A percentile compares a stretch with the other conserved stretches of the same genome.
Evolutionary conservation across 176 grass and related monocot species (phyloP).

Genomic region (Musa troglodytarum): DNA sequence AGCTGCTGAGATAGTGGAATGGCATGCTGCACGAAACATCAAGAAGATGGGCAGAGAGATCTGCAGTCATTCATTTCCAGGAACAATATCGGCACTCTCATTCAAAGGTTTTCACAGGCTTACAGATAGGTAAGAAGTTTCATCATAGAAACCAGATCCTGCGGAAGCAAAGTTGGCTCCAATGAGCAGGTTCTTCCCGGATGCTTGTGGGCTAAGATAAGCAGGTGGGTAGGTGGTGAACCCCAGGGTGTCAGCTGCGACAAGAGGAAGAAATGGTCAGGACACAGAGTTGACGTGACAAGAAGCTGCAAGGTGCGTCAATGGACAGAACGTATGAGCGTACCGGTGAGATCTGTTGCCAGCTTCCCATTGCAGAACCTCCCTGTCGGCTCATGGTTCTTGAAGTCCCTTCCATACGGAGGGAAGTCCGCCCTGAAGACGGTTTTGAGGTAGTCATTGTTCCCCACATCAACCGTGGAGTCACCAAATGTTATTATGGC

Average conservation of each 20-base stretch:
- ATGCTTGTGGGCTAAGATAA: conserved; percentile 76
- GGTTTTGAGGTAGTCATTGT: conserved; percentile 83
- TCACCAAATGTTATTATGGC: conserved; percentile 76
- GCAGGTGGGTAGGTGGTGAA: conserved; percentile 63
- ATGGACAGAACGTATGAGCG: neutral
- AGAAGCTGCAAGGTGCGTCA: neutral
- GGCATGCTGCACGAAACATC: conserved; percentile 35
- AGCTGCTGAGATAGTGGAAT: conserved; percentile 64
- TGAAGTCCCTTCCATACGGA: conserved; percentile 85
- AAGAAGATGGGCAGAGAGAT: neutral
- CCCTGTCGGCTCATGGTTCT: conserved; percentile 55
- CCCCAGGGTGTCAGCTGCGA: conserved; percentile 67
- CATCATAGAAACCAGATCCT: conserved; percentile 78
- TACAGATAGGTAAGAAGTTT: conserved; percentile 67
- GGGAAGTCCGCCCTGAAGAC: conserved; percentile 76
- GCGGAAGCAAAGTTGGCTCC: conserved; percentile 95
- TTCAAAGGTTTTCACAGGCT: conserved; percentile 5
- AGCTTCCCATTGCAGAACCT: conserved; percentile 97
- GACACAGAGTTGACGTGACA: conserved; percentile 1
- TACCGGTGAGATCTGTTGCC: conserved; percentile 87
- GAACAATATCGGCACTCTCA: too few relatives aligned
- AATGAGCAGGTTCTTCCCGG: conserved; percentile 72
- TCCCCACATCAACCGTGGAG: conserved; percentile 77
- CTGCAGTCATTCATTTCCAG: too few relatives aligned
- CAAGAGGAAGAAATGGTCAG: neutral